Evolutionary conservation across 345 rosid genomes (phyloP), one percentile per base, ranked within the genome.

Genomic region (Kernera saxatilis): DNA sequence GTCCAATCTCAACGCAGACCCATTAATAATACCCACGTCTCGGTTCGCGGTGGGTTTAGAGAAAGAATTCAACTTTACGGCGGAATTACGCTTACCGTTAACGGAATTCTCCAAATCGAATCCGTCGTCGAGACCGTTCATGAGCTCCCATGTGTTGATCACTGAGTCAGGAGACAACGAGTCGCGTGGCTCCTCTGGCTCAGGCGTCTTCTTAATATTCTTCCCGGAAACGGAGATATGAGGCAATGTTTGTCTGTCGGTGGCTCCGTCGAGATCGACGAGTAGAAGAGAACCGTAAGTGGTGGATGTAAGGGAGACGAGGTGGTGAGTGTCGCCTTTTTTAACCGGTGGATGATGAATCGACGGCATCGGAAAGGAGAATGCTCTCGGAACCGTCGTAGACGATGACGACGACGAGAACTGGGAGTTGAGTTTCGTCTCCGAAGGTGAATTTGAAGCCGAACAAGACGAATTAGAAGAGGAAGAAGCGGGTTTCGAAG

Each of bases 61-160:
- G 14, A 66, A 53, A 62, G 36, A 66, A 19, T 44, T 23, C n/a
- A 13, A 35, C 23, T 32, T 45, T 36, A 13, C 40, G 19, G 12
- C 15, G 58, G 82, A 55, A 45, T 35, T n/a, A 39, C 69, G 43
- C 73, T 68, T 63, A 59, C 67, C 73, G 45, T 55, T 22, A 30
- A 80, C 73, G 4, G 39, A 71, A 46, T 62, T 33, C 0, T 2
- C 22, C 23, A 8, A 29, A 43, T 73, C 87, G 12, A 40, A 29
- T 21, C 79, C 91, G 43, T 83, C 96, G 36, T 88, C 92, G 19
- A 90, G 90, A 12, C 85, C 98, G 66, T 90, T 88, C 98, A 93
- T 90, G 66, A 93, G 92, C 43, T 93, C 98, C 97, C 97, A 93
- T 35, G 97, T 85, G 83, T 93, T 93, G 69, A 93, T 90, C 35